Conservation (phyloP, 768 basidiomycete genomes). For the Lactarius hatsudake region DNA sequence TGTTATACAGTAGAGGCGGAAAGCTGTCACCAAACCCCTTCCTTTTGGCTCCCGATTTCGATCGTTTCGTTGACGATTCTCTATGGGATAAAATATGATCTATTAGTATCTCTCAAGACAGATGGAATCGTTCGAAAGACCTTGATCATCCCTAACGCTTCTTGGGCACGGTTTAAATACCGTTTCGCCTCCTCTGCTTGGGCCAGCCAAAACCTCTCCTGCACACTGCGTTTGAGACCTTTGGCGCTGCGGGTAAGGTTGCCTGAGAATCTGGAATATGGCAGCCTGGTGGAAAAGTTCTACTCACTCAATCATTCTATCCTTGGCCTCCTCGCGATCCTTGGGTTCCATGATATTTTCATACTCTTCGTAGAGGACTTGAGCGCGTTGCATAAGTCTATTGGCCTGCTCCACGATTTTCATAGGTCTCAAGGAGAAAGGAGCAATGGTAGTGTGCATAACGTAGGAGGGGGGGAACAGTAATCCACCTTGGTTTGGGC, state of each 20-base stretch:
- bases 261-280: background rate
- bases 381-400: background rate
- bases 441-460: background rate
- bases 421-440: background rate
- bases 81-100: background rate
- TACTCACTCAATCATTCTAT: background rate
- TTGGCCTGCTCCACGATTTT: conserved; percentile 4
- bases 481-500: background rate
- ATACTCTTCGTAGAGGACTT: background rate
- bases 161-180: conserved; percentile 1
- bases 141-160: conserved; percentile 3
- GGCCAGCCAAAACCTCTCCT: background rate
- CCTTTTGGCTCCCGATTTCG: conserved; percentile 7
- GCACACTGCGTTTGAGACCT: background rate
- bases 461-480: background rate
- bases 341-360: background rate
- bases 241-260: background rate
- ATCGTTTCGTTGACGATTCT: background rate
- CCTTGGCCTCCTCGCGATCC: background rate
- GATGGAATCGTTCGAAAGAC: background rate
- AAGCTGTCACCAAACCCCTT: too few species aligned
- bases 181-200: conserved; percentile 1
- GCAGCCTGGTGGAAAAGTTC: background rate
- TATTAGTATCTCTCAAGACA: background rate
- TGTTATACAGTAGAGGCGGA: background rate